Evolutionary conservation across 257 asterid genomes (phyloP).

Genomic region (Jasminum sambac): DNA sequence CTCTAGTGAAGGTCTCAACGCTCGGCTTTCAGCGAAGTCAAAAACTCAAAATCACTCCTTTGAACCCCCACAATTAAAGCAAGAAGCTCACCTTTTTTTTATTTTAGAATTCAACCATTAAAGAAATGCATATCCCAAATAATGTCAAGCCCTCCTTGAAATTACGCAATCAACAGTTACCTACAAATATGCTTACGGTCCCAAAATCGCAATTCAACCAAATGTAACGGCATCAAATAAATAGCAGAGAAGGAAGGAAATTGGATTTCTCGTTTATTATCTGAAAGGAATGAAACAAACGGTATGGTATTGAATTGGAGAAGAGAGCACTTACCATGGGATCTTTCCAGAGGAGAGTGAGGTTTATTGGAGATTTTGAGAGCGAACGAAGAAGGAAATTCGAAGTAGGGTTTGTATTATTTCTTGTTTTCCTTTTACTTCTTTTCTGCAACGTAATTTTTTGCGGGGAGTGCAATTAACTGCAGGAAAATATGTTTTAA

Average conservation of each 20-base stretch:
- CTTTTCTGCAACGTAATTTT: background rate
- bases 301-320: background rate
- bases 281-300: background rate
- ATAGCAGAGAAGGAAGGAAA: background rate
- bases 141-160: conserved; percentile 22
- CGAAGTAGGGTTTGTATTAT: conserved; percentile 25
- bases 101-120: background rate
- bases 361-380: conserved; percentile 25
- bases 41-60: conserved; percentile 12
- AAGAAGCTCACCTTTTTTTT: conserved; percentile 6
- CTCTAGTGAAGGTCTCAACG: background rate
- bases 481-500: too few relatives aligned
- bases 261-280: conserved; percentile 16
- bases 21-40: background rate
- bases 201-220: background rate
- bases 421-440: background rate
- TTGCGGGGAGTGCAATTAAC: too few relatives aligned
- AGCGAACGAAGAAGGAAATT: conserved; percentile 2
- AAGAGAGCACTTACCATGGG: conserved; percentile 19
- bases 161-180: background rate
- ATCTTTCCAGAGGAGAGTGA: conserved; percentile 6
- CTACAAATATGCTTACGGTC: background rate
- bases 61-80: conserved; percentile 4
- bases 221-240: conserved; percentile 5
- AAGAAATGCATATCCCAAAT: background rate